Evolutionary conservation across 2,329 filamentous ascomycete genomes (phyloP), one percentile per base, ranked within the genome.

Genomic region (Herpotrichia juniperi): DNA sequence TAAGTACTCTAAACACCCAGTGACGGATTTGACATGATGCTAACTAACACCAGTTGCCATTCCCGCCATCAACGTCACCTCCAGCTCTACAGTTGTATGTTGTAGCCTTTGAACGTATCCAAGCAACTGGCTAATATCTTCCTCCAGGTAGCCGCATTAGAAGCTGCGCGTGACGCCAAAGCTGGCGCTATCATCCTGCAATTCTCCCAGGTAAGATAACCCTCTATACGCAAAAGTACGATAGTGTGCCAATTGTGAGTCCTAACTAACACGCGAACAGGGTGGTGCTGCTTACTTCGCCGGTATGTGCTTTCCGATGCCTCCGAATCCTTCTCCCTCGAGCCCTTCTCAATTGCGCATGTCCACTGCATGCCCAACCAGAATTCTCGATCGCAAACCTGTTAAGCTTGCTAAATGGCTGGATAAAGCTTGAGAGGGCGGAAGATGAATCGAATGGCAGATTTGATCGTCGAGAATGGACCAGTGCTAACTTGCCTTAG

Each of bases 171-270:
- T 70, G 93, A 97, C 78, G 9, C 37, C 37, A 40, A 82, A 87
- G 74, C 96, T 96, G 78, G 84, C 90, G 56, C 94, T 68, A 88
- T 97, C 79, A 89, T 97, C 78, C 87, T 97, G 65, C 94, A 97
- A 82, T 40, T 40, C 21, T 40, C 37, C n/a, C 37, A 40, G 37
- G 37, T 40, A 24, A 22, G 37, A 7, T 14, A 17, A 37, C 34
- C 34, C 9, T 19, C 17, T 17, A 37, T 37, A 7, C 5, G 7
- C 14, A 25, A 4, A 22, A 6, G 22, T 25, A 19, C 11, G 37
- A 11, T 21, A 22, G 37, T 21, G 9, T n/a, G 37, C 19, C 37
- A 10, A 40, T 24, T 25, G 21, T 3, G 8, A 22, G 14, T n/a
- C 21, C 11, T 8, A 24, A 25, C 37, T 40, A 14, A 40, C 37